These are phyloP conservation scores for Sisymbrium altissimum DNA, from an alignment of 345 rosid species.

Conservation along the genomic window DNA sequence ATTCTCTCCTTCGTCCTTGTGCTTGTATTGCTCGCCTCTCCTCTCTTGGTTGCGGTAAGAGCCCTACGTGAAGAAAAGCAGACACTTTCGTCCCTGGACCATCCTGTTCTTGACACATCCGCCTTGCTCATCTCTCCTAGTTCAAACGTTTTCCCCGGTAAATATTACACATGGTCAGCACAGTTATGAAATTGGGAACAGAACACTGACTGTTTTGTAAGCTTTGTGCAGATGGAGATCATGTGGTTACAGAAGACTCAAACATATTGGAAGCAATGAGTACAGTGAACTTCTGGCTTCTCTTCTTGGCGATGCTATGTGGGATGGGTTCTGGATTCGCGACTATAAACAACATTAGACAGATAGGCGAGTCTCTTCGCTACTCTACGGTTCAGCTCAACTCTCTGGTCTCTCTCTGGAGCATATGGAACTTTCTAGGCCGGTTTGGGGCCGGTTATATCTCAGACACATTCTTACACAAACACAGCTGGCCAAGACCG, in stretches of 20 bases:
- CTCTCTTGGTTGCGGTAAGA: slow-evolving; percentile 52
- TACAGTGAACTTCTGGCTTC: slow-evolving; percentile 66
- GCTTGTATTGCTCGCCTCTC: slow-evolving; percentile 53
- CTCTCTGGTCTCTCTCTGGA: slow-evolving; percentile 69
- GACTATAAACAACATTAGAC: slow-evolving; percentile 75
- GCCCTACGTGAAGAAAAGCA: slow-evolving; percentile 49
- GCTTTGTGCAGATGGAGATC: slow-evolving; percentile 20
- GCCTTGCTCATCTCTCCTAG: slow-evolving; percentile 17
- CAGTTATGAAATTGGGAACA: too few relatives aligned
- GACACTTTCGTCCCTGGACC: not conserved
- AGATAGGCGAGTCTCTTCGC: slow-evolving; percentile 83
- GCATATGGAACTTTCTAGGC: slow-evolving; percentile 94
- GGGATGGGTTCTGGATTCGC: slow-evolving; percentile 87
- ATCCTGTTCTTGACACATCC: slow-evolving; percentile 15
- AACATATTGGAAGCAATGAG: slow-evolving; percentile 55
- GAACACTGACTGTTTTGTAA: not conserved
- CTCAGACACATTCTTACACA: slow-evolving; percentile 65
- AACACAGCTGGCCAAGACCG: slow-evolving; percentile 65
- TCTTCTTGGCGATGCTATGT: slow-evolving; percentile 68
- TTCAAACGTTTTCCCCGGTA: not conserved
- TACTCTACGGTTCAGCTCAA: slow-evolving; percentile 55
- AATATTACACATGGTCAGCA: not conserved
- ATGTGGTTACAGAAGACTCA: slow-evolving; percentile 35
- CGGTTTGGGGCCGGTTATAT: slow-evolving; percentile 79
- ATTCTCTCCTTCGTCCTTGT: slow-evolving; percentile 44